These are phyloP conservation scores for Geum urbanum DNA, from an alignment of 306 rosid species.

Conservation along the genomic window DNA sequence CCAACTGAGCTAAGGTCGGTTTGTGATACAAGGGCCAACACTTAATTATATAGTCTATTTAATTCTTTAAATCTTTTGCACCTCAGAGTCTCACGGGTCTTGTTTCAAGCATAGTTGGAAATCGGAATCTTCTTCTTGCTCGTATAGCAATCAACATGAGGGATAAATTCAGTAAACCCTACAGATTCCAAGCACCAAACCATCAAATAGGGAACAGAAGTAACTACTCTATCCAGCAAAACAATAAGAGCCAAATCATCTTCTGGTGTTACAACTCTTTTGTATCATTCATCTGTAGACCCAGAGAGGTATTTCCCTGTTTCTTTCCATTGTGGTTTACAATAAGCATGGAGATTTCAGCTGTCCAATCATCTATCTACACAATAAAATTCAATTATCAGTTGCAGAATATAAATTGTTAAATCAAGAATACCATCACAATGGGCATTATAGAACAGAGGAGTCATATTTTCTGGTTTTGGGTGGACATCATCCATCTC, in stretches of 20 bases:
- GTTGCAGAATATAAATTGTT: no score
- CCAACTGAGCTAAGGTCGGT: slow-evolving; percentile 79
- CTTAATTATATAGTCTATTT: accelerated
- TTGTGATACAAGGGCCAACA: accelerated
- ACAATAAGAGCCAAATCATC: neutral
- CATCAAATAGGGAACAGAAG: neutral
- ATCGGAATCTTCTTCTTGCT: neutral
- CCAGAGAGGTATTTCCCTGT: neutral
- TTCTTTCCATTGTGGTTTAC: neutral
- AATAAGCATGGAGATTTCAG: neutral
- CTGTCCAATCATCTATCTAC: neutral
- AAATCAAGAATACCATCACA: neutral
- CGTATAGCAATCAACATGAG: neutral
- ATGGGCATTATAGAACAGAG: neutral
- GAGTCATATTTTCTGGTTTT: neutral
- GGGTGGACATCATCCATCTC: slow-evolving; percentile 19
- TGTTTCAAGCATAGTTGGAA: no score
- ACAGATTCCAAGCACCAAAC: neutral
- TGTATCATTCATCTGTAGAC: slow-evolving; percentile 8
- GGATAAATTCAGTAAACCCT: neutral
- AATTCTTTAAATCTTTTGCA: no score
- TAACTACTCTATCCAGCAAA: neutral
- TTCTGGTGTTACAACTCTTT: neutral
- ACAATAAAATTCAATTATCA: neutral
- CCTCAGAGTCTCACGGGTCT: no score